These are phyloP conservation scores for Symbiodinium natans DNA, from an alignment of 73 alveolate species.

Conservation along the genomic window DNA sequence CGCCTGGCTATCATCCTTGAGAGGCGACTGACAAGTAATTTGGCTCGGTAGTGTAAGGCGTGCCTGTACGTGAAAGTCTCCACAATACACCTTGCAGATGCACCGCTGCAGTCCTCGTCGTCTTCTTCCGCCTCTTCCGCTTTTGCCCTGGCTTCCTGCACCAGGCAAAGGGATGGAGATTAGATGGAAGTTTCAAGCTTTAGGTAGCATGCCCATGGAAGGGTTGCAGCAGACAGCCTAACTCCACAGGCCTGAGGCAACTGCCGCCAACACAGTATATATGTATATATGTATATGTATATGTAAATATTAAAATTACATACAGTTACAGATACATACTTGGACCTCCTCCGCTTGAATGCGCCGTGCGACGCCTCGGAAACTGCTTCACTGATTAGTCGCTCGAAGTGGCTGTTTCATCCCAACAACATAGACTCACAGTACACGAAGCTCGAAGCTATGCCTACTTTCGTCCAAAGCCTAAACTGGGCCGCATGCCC, in stretches of 20 bases:
- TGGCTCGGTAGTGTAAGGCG: too few relatives aligned
- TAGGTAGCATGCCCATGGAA: too few relatives aligned
- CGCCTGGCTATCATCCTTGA: neutral
- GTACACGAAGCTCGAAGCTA: too few relatives aligned
- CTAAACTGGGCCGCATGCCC: too few relatives aligned
- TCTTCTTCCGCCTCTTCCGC: neutral
- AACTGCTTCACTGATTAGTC: too few relatives aligned
- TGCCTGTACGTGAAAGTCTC: too few relatives aligned
- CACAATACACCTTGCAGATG: too few relatives aligned
- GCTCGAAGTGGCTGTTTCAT: too few relatives aligned
- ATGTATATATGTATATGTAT: neutral
- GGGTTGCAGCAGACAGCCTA: too few relatives aligned
- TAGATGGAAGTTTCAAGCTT: too few relatives aligned
- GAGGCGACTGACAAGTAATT: neutral
- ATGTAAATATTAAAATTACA: neutral
- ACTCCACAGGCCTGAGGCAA: neutral
- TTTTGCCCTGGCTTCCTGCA: neutral
- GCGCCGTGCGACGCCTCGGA: slow-evolving; percentile 54
- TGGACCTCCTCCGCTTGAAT: slow-evolving; percentile 67
- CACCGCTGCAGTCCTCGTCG: neutral
- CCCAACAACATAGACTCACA: too few relatives aligned
- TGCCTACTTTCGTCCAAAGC: too few relatives aligned
- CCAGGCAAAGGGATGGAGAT: neutral
- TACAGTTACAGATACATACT: neutral
- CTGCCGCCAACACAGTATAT: neutral